These are phyloP conservation scores for Podospora tetraspora DNA, from an alignment of 495 filamentous ascomycete species.

Conservation along the genomic window DNA sequence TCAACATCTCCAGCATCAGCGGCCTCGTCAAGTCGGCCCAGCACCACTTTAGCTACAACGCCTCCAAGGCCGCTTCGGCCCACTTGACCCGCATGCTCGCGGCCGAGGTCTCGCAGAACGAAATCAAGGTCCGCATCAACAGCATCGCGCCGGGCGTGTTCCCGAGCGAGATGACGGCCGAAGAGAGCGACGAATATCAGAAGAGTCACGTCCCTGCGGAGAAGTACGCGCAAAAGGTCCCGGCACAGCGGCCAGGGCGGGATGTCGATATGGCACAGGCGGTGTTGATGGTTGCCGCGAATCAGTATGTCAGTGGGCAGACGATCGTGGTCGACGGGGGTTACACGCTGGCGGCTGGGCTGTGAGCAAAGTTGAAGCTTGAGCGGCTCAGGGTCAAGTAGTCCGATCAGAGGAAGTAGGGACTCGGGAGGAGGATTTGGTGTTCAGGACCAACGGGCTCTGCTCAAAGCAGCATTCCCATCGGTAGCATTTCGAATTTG, in stretches of 20 bases:
- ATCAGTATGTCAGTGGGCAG: constrained; percentile 70
- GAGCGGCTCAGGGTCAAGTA: not conserved
- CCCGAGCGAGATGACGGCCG: constrained; percentile 66
- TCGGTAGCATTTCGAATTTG: not conserved
- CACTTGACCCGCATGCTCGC: constrained; percentile 58
- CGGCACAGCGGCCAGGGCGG: constrained; percentile 56
- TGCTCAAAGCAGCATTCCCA: not conserved
- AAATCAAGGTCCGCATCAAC: constrained; percentile 57
- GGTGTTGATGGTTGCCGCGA: constrained; percentile 56
- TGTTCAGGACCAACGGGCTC: not conserved
- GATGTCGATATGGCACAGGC: constrained; percentile 71
- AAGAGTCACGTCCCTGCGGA: constrained; percentile 60
- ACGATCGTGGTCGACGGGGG: constrained; percentile 64
- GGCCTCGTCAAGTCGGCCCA: constrained; percentile 61
- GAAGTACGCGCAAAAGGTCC: constrained; percentile 56
- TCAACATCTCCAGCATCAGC: constrained; percentile 52
- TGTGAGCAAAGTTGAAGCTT: constrained; percentile 8
- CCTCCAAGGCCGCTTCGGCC: constrained; percentile 67
- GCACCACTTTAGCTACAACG: constrained; percentile 72
- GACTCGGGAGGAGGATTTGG: not conserved
- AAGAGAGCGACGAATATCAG: constrained; percentile 50
- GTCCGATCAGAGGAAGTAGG: not conserved
- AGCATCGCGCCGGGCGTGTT: constrained; percentile 72
- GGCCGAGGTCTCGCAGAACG: constrained; percentile 33
- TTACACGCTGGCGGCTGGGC: constrained; percentile 21